Conservation (phyloP, 2,329 filamentous ascomycete species). For the Pseudocercospora cruenta region DNA sequence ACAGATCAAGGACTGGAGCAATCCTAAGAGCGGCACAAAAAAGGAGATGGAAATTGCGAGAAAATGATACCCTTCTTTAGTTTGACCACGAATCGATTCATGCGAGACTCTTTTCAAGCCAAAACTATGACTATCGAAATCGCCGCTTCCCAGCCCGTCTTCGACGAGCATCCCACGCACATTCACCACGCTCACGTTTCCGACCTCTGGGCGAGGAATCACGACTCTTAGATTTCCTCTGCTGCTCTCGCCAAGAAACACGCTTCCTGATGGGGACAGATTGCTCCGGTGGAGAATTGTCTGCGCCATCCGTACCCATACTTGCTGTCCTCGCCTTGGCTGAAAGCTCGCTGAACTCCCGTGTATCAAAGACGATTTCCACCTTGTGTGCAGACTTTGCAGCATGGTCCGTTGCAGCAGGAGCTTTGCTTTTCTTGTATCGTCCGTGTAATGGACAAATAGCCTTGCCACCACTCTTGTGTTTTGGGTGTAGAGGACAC, state of each 20-base stretch:
- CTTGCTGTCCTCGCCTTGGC: constrained; percentile 9
- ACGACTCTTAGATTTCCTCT: not conserved
- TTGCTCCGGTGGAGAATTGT: not conserved
- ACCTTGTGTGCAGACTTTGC: constrained; percentile 10
- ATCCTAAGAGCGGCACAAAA: not conserved
- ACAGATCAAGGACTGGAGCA: not conserved
- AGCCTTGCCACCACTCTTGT: constrained; percentile 41
- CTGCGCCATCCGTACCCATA: constrained; percentile 22
- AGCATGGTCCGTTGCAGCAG: not conserved
- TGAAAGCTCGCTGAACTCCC: constrained; percentile 1
- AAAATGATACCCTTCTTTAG: constrained; percentile 1
- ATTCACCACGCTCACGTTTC: constrained; percentile 10
- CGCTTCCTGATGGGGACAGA: constrained; percentile 8
- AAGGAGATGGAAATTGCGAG: not conserved
- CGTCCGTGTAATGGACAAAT: constrained; percentile 47
- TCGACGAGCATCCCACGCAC: not conserved
- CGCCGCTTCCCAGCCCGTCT: not conserved
- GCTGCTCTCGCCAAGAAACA: not conserved
- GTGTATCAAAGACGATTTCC: constrained; percentile 24
- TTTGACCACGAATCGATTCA: not conserved
- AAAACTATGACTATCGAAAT: not conserved
- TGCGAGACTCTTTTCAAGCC: not conserved
- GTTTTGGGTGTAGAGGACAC: constrained; percentile 45
- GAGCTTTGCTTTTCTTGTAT: constrained; percentile 22
- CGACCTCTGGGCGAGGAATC: constrained; percentile 15